Evolutionary conservation across 2,329 filamentous ascomycete species (phyloP), one percentile per base, ranked within the genome.

Genomic region (Monosporascus sp.): DNA sequence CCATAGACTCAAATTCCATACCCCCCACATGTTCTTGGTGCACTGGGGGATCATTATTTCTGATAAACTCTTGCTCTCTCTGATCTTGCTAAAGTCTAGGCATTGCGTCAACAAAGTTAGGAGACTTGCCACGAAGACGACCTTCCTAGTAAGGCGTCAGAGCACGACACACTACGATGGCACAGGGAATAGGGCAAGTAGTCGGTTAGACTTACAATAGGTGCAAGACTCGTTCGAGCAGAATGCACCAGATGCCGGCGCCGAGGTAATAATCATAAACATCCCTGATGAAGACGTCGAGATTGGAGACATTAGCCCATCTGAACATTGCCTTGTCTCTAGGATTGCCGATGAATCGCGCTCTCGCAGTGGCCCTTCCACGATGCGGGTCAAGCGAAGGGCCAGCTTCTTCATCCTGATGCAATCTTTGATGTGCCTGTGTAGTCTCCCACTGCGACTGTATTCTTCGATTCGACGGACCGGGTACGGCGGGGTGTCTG

Each of bases 281-380:
- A 57, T 84, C 88, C 52, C 84, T 81, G 65, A 96, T 84, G 68
- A 96, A 97, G 63, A 85, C 87, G 70, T 97, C 92, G 51, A 97
- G 76, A 65, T 96, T 94, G 38, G 89, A 84, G 53, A 94, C 89
- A 65, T 96, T 96, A 51, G 89, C 89, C 89, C 92, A 97, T 71
- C 89, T 82, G 87, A 91, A 97, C 75, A 96, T 83, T 3, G 92
- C 91, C 69, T 86, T 88, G 65, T 93, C 88, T 69, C 85, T 85
- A 14, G 74, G 72, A 50, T 67, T 66, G 26, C 57, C 62, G 17
- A 55, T 40, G 20, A 66, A 57, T 7, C 65, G 57, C 47, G 60
- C 55, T 46, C 60, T 62, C 18, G 55, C 45, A n/a, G 60, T 55
- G 37, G 60, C 51, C 28, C 51, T 60, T 28, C 57, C 35, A 37